Conservation (phyloP, 352 stramenopile species). For the Phytopythium mirpurense region DNA sequence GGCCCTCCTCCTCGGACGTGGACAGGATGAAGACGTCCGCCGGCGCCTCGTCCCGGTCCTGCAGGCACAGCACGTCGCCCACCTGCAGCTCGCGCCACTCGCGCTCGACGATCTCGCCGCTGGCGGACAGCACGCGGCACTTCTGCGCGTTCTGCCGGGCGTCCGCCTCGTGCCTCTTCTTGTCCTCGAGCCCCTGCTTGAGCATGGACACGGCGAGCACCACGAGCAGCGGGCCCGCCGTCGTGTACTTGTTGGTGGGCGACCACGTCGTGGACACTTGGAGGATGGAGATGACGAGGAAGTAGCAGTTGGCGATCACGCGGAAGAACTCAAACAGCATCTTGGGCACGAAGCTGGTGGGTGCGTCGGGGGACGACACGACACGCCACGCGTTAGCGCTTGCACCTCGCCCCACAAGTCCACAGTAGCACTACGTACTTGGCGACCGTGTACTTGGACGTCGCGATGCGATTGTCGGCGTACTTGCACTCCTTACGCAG, state of each 20-base stretch:
- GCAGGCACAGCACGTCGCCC: conserved; percentile 52
- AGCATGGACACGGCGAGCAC: conserved; percentile 76
- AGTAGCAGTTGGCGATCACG: conserved; percentile 94
- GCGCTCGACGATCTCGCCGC: conserved; percentile 37
- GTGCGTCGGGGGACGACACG: not conserved
- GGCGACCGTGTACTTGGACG: conserved; percentile 92
- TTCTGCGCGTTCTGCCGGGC: conserved; percentile 51
- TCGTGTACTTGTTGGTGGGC: conserved; percentile 77
- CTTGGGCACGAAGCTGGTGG: conserved; percentile 89
- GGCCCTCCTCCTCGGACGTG: conserved; percentile 66
- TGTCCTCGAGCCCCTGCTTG: conserved; percentile 77
- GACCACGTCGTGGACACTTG: conserved; percentile 77
- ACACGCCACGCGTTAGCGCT: not conserved
- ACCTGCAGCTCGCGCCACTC: conserved; percentile 76
- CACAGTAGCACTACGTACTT: no score
- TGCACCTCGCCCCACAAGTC: no score
- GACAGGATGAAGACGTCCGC: conserved; percentile 70
- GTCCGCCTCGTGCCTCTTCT: conserved; percentile 70
- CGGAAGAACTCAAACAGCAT: conserved; percentile 93
- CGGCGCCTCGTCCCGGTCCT: conserved; percentile 51
- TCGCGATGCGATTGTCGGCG: conserved; percentile 74
- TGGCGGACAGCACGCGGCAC: conserved; percentile 35
- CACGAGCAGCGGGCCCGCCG: conserved; percentile 55
- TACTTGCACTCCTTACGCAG: conserved; percentile 37
- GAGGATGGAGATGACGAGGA: conserved; percentile 91